Evolutionary conservation across 305 asterid species (phyloP).

Genomic region (Solanum hybrid): DNA sequence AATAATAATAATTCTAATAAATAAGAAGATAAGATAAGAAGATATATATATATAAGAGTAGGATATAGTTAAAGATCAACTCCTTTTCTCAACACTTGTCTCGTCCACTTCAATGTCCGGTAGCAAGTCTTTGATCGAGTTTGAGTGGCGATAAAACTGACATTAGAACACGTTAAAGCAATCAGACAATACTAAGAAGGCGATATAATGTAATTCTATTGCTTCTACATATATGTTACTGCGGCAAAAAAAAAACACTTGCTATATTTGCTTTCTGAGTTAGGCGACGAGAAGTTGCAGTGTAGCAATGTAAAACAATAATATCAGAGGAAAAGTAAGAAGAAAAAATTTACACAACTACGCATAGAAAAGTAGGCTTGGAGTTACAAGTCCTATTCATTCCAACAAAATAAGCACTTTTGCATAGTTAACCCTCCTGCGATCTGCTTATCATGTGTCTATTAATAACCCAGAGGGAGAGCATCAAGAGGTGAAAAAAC

Average conservation of each 20-base stretch:
- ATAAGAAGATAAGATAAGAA: too few relatives aligned
- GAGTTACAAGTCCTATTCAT: neutral
- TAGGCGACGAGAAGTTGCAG: neutral
- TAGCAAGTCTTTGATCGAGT: slow-evolving; percentile 28
- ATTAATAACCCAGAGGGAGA: neutral
- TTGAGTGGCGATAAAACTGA: slow-evolving; percentile 51
- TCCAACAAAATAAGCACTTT: neutral
- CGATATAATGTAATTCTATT: neutral
- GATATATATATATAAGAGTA: neutral
- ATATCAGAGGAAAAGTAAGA: neutral
- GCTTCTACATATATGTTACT: neutral
- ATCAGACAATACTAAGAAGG: neutral
- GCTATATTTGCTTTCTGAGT: neutral
- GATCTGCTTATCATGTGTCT: neutral
- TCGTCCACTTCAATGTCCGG: slow-evolving; percentile 14
- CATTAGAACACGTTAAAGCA: neutral
- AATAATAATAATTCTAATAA: too few relatives aligned
- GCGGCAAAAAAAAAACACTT: neutral
- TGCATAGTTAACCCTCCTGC: neutral
- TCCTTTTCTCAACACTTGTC: neutral
- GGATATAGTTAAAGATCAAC: neutral
- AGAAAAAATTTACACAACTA: neutral
- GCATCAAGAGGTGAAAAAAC: neutral
- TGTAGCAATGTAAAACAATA: neutral
- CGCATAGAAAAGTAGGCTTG: neutral